phyloP scores from a whole-genome alignment of 306 rosid genomes.

The Lablab purpureus region DNA sequence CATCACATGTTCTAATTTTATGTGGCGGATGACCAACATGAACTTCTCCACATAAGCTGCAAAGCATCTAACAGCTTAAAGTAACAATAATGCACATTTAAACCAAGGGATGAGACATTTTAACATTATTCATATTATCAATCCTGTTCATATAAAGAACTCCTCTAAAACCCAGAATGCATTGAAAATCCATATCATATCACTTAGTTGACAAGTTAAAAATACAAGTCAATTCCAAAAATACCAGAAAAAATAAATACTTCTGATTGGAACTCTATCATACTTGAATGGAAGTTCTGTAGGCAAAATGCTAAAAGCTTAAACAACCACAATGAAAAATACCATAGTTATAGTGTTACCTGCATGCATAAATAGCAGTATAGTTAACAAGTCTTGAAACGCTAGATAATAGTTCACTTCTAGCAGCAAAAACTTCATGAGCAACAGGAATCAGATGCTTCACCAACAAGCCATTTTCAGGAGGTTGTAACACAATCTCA shows the following conservation, averaged over 20 bases:
- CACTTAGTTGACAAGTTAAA: conserved; percentile 12
- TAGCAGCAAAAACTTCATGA: conserved; percentile 62
- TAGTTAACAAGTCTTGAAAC: conserved; percentile 60
- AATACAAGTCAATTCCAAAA: conserved; percentile 12
- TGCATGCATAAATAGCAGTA: conserved; percentile 57
- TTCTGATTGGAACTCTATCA: conserved; percentile 4
- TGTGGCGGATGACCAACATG: conserved; percentile 78
- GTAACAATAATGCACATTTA: not conserved
- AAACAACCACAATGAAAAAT: conserved; percentile 28
- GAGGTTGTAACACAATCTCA: conserved; percentile 61
- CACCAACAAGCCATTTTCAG: conserved; percentile 71
- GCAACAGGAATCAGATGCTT: conserved; percentile 66
- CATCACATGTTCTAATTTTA: conserved; percentile 72
- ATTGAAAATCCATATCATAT: conserved; percentile 16
- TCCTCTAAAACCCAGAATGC: conserved; percentile 24
- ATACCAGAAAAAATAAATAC: conserved; percentile 12
- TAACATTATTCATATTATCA: conserved; percentile 23
- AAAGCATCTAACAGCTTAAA: conserved; percentile 37
- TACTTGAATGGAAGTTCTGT: conserved; percentile 1
- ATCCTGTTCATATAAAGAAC: conserved; percentile 12
- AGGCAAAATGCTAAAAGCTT: conserved; percentile 13
- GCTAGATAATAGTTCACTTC: conserved; percentile 55
- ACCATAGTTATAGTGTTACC: conserved; percentile 46
- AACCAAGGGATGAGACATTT: conserved; percentile 3
- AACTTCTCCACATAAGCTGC: conserved; percentile 73